Conservation (phyloP, 441 rosid species). For the Lepidium campestre region DNA sequence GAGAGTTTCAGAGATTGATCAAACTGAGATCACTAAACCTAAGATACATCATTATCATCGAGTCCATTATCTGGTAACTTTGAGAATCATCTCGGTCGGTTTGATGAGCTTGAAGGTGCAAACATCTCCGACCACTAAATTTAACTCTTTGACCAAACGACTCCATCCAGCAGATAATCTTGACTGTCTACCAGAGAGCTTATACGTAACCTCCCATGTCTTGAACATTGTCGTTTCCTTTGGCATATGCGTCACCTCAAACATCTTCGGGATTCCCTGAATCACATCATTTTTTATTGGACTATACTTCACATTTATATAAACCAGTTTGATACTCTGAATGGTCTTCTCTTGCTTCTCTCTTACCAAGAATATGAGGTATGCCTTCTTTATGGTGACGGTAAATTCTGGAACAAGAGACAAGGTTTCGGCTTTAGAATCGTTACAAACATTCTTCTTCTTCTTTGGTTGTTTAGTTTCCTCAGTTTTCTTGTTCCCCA, state of each 20-base stretch:
- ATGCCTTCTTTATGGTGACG: slow-evolving; percentile 12
- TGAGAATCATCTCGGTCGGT: slow-evolving; percentile 14
- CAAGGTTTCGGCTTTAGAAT: not conserved
- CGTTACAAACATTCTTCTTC: not conserved
- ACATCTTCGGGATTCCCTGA: slow-evolving; percentile 15
- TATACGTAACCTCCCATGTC: slow-evolving; percentile 12
- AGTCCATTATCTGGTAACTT: not conserved
- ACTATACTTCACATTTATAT: not conserved
- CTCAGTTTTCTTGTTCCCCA: slow-evolving; percentile 1
- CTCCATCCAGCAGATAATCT: slow-evolving; percentile 27
- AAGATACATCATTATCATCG: not conserved
- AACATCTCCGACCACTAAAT: slow-evolving; percentile 17
- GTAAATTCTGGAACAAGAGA: slow-evolving; percentile 17
- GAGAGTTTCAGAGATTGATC: not conserved
- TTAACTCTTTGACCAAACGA: slow-evolving; percentile 6
- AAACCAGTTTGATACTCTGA: not conserved
- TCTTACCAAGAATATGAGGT: slow-evolving; percentile 18
- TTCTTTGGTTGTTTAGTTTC: not conserved
- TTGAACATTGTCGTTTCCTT: slow-evolving; percentile 7
- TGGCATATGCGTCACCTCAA: slow-evolving; percentile 15
- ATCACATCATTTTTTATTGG: not conserved
- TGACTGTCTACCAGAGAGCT: slow-evolving; percentile 1
- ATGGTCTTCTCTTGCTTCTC: not conserved
- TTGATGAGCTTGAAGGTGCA: slow-evolving; percentile 16
- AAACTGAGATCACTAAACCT: not conserved